Evolutionary conservation across 768 basidiomycete genomes (phyloP).

Genomic region (Xerocomellus amylosporus): DNA sequence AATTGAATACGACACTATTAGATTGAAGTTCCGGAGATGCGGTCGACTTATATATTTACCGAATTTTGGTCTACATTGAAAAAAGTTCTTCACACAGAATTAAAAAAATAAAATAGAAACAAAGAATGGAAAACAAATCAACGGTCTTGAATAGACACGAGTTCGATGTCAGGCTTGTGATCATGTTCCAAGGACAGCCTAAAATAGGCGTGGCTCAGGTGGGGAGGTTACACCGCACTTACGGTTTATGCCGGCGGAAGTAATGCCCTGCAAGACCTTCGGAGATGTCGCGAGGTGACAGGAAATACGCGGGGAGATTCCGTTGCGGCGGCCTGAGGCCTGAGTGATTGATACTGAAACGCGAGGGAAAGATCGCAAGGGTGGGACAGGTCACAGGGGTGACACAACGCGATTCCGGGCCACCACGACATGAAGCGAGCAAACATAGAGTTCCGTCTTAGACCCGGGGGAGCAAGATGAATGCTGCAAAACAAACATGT

Average conservation of each 20-base stretch:
- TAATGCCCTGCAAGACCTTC: conserved; percentile 8
- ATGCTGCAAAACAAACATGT: conserved; percentile 19
- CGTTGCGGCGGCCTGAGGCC: background rate
- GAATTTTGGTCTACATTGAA: conserved; percentile 4
- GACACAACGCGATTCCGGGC: conserved; percentile 20
- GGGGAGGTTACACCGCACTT: conserved; percentile 4
- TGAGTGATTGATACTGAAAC: conserved; percentile 21
- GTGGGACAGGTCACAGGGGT: conserved; percentile 19
- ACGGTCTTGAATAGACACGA: background rate
- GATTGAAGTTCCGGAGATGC: conserved; percentile 26
- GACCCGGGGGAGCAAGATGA: conserved; percentile 26
- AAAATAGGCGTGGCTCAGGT: conserved; percentile 4
- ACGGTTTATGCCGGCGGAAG: conserved; percentile 12
- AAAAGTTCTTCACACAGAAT: conserved; percentile 21
- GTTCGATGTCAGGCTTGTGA: conserved; percentile 4
- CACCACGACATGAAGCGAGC: conserved; percentile 25
- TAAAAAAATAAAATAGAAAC: conserved; percentile 16
- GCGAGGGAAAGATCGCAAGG: conserved; percentile 19
- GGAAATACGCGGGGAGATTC: background rate
- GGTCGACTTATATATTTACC: conserved; percentile 3
- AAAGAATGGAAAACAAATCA: conserved; percentile 19
- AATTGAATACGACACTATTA: conserved; percentile 35
- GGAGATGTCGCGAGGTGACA: conserved; percentile 7
- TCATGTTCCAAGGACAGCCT: conserved; percentile 8
- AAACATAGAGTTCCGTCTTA: conserved; percentile 31